These are phyloP conservation scores for Lachnellula subtilissima DNA, from an alignment of 2,329 filamentous ascomycete species.

Conservation along the genomic window DNA sequence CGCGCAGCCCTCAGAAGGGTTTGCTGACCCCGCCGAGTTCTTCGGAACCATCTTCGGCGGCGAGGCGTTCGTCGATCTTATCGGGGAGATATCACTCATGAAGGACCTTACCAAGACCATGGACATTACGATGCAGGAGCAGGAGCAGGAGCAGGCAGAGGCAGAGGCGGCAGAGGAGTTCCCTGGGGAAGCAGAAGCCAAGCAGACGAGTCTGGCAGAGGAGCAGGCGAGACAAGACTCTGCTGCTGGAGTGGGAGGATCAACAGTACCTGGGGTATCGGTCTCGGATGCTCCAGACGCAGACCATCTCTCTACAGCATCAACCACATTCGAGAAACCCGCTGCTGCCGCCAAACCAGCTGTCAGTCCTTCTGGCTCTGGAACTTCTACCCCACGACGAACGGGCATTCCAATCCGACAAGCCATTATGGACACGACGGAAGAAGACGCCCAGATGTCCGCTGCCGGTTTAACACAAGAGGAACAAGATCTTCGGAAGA, in stretches of 20 bases:
- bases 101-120: constrained; percentile 97
- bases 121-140: constrained; percentile 88
- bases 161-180: constrained; percentile 67
- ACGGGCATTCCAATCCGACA: constrained; percentile 67
- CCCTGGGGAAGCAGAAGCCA: constrained; percentile 52
- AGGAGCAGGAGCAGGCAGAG: constrained; percentile 55
- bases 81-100: constrained; percentile 97
- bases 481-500: constrained; percentile 70
- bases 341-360: constrained; percentile 11
- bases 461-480: constrained; percentile 64
- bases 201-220: constrained; percentile 46
- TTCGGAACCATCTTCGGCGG: constrained; percentile 98
- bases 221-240: constrained; percentile 27
- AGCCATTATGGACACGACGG: constrained; percentile 82
- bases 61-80: constrained; percentile 92
- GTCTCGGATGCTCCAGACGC: constrained; percentile 20
- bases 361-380: constrained; percentile 29
- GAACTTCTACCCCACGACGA: constrained; percentile 38
- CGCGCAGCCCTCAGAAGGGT: constrained; percentile 84
- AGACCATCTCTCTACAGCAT: constrained; percentile 6
- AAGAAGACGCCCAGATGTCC: constrained; percentile 66
- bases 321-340: constrained; percentile 27
- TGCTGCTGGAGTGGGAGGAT: constrained; percentile 8
- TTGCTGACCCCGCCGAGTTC: constrained; percentile 95
- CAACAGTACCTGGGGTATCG: constrained; percentile 13